These are phyloP conservation scores for Malus hybrid DNA, from an alignment of 331 rosid genomes.

Conservation along the genomic window DNA sequence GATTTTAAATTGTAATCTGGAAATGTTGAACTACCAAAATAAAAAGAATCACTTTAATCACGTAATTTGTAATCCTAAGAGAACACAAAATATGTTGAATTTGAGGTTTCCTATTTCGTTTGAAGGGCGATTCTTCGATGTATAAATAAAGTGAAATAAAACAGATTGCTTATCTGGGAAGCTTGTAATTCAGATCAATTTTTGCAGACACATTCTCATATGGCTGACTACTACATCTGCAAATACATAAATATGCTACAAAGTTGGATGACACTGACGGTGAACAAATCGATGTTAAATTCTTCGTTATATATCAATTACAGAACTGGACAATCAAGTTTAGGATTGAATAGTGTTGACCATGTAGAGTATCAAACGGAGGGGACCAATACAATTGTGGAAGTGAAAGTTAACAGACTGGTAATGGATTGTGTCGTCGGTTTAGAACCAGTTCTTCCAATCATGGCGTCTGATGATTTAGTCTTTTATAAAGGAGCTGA, in stretches of 20 bases:
- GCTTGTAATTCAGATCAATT: neutral
- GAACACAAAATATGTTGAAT: neutral
- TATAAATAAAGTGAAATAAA: neutral
- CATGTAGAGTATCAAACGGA: too few relatives aligned
- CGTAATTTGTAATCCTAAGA: neutral
- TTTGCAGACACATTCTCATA: slow-evolving; percentile 18
- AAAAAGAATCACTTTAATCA: neutral
- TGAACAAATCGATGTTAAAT: too few relatives aligned
- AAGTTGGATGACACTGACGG: neutral
- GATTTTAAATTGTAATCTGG: neutral
- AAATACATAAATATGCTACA: neutral
- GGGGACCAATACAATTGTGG: neutral
- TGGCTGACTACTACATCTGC: neutral
- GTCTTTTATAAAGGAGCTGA: slow-evolving; percentile 3
- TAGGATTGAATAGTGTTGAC: too few relatives aligned
- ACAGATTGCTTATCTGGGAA: neutral
- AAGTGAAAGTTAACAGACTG: neutral
- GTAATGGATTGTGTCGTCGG: neutral
- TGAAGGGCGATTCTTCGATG: neutral
- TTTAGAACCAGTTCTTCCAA: neutral
- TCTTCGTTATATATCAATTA: too few relatives aligned
- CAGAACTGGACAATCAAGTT: too few relatives aligned
- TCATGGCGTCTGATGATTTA: slow-evolving; percentile 4
- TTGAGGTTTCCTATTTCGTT: neutral
- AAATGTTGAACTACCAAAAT: neutral